Percentiles rank a stretch among this genome's conserved stretches.
Evolutionary conservation across 2,329 filamentous ascomycete genomes (phyloP).

Genomic region (Venturia aucupariae): DNA sequence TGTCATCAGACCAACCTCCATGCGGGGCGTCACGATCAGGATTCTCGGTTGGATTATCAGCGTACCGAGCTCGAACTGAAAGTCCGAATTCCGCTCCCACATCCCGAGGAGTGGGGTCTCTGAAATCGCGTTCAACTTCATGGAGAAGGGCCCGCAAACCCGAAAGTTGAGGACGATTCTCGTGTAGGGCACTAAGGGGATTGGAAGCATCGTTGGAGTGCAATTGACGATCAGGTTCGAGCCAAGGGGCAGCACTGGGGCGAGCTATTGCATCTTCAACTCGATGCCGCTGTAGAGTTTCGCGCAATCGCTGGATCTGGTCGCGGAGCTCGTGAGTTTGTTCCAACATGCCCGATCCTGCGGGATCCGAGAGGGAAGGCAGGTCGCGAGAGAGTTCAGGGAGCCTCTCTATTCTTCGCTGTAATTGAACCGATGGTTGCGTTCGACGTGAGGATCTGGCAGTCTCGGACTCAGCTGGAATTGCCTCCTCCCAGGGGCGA

Average conservation of each 20-base stretch:
- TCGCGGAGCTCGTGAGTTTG: neutral
- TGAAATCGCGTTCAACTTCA: neutral
- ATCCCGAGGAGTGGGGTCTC: neutral
- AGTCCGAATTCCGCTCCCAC: neutral
- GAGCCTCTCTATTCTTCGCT: neutral
- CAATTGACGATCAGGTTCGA: neutral
- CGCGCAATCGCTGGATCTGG: neutral
- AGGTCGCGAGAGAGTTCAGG: neutral
- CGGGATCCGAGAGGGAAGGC: neutral
- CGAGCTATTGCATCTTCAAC: neutral
- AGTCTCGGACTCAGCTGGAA: neutral
- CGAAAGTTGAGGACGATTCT: neutral
- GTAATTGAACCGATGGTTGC: neutral
- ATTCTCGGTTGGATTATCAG: neutral
- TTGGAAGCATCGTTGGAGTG: neutral
- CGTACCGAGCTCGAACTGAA: slow-evolving; percentile 6
- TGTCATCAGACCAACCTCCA: neutral
- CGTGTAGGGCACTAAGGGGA: neutral
- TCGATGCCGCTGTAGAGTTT: neutral
- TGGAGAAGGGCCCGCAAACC: neutral
- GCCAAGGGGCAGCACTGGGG: neutral
- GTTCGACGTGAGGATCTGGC: neutral
- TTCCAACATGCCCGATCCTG: neutral
- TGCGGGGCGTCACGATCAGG: neutral
- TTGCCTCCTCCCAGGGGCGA: too few species aligned